Evolutionary conservation across 176 grass and related monocot species (phyloP), one percentile per base, ranked within the genome.

Genomic region (bread wheat (Triticum aestivum)): DNA sequence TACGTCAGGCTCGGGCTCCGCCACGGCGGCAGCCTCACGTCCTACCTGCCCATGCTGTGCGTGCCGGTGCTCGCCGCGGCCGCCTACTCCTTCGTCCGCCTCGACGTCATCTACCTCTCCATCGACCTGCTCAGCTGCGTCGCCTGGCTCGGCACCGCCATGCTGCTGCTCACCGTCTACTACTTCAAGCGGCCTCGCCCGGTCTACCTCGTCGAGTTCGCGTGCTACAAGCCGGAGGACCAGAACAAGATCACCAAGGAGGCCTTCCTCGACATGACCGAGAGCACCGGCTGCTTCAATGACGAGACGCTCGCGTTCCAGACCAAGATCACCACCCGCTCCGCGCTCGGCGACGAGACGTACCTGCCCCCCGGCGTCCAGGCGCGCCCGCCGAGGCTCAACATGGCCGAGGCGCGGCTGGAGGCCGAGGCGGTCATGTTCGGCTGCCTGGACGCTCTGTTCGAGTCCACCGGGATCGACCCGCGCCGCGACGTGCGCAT

Each of bases 381-480:
- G 89, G 89, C 87, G 35, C 84, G 92, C 17, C 89, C 92, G 70
- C 92, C 89, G 2, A 52, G 81, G 84, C 89, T 94, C 8, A 89
- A 86, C 87, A 94, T 94, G 89, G 89, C 69, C 8, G 92, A 94
- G 76, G 92, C 92, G 35, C 78, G 92, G 5, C 45, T 65, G 17
- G 92, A 94, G 77, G 92, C 89, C 9, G 92, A 94, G 89, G 81
- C 84, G 4, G 92, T 94, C 72, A 94, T 94, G 92, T 94, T 94
- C 87, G 86, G 92, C 9, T 94, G 92, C 87, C 82, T 94, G 0
- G 92, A 94, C 87, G 89, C 89, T 8, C 87, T 94, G 8, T 94
- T 94, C 74, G 9, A 2, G 17, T 58, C 89, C 52, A 91, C 92
- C 0, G 87, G 89, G 2, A 82, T 94, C 84, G 41, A 94, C 87